Conservation (phyloP, 352 stramenopile species). For the Pythium phragmitis region DNA sequence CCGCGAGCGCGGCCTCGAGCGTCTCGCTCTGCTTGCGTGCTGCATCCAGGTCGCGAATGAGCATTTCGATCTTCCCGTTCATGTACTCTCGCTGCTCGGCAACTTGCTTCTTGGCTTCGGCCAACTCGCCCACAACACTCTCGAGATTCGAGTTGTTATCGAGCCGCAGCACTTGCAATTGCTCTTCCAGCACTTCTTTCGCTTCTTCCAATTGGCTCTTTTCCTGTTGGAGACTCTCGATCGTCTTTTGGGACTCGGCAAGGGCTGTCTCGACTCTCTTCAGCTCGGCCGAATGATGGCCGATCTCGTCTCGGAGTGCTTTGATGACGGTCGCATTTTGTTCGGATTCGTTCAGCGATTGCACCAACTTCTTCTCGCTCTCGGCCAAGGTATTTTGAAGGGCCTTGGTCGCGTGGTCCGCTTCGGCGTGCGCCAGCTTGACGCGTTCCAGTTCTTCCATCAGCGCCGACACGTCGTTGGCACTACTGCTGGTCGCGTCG, state of each 20-base stretch:
- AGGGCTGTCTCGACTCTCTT: slow-evolving; percentile 16
- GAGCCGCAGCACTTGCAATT: slow-evolving; percentile 36
- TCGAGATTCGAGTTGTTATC: slow-evolving; percentile 44
- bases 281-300: slow-evolving; percentile 20
- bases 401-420: slow-evolving; percentile 37
- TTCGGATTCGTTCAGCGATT: slow-evolving; percentile 24
- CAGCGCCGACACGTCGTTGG: slow-evolving; percentile 29
- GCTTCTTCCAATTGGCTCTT: slow-evolving; percentile 8
- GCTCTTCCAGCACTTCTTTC: slow-evolving; percentile 41
- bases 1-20: slow-evolving; percentile 38
- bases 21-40: slow-evolving; percentile 39
- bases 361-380: slow-evolving; percentile 19
- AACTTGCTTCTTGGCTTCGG: slow-evolving; percentile 30
- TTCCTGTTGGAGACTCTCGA: slow-evolving; percentile 12
- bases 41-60: slow-evolving; percentile 60
- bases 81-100: slow-evolving; percentile 68
- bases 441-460: slow-evolving; percentile 63
- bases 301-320: slow-evolving; percentile 21
- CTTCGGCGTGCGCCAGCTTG: slow-evolving; percentile 53
- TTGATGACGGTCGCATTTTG: slow-evolving; percentile 29
- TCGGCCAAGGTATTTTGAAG: slow-evolving; percentile 37
- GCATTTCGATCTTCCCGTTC: slow-evolving; percentile 59
- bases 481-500: not conserved
- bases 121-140: slow-evolving; percentile 32
- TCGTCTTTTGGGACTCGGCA: not conserved